These are phyloP conservation scores for Zygoascus bituminiphila DNA, from an alignment of 805 yeast genomes.

Conservation along the genomic window DNA sequence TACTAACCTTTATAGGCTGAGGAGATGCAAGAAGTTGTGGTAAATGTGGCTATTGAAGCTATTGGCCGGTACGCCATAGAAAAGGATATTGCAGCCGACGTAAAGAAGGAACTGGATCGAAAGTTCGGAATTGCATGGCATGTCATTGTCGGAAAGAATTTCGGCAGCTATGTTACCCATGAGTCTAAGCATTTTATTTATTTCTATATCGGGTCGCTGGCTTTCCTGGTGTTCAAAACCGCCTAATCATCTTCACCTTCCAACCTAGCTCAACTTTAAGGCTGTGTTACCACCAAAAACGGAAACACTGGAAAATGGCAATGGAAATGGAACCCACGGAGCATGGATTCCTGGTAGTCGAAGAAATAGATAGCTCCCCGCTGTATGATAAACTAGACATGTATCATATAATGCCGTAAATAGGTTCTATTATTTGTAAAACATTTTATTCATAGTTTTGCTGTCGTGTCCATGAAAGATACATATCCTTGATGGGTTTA, in stretches of 20 bases:
- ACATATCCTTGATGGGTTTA: too few relatives aligned
- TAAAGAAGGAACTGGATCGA: conserved; percentile 50
- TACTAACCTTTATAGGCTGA: conserved; percentile 5
- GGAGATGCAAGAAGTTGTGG: conserved; percentile 25
- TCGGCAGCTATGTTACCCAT: conserved; percentile 57
- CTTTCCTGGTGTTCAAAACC: conserved; percentile 49
- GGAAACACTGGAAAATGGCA: too few relatives aligned
- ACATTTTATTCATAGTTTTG: too few relatives aligned
- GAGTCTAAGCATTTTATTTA: conserved; percentile 45
- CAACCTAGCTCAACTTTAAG: too few relatives aligned
- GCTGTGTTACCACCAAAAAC: too few relatives aligned
- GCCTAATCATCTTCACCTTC: conserved; percentile 27
- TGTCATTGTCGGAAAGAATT: conserved; percentile 51
- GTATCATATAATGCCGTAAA: too few relatives aligned
- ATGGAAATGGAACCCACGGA: too few relatives aligned
- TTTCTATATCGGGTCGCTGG: conserved; percentile 45
- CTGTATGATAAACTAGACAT: too few relatives aligned
- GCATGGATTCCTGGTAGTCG: too few relatives aligned
- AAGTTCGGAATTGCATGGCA: conserved; percentile 55
- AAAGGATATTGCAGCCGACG: conserved; percentile 47
- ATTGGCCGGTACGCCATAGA: conserved; percentile 38
- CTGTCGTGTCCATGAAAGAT: too few relatives aligned
- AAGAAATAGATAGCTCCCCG: too few relatives aligned
- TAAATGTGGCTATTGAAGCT: conserved; percentile 36
- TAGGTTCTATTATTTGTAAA: too few relatives aligned